A percentile compares a stretch with the other conserved stretches of the same genome.
Evolutionary conservation across 2,329 filamentous ascomycete species (phyloP).

Genomic region (Coniochaeta pulveracea): DNA sequence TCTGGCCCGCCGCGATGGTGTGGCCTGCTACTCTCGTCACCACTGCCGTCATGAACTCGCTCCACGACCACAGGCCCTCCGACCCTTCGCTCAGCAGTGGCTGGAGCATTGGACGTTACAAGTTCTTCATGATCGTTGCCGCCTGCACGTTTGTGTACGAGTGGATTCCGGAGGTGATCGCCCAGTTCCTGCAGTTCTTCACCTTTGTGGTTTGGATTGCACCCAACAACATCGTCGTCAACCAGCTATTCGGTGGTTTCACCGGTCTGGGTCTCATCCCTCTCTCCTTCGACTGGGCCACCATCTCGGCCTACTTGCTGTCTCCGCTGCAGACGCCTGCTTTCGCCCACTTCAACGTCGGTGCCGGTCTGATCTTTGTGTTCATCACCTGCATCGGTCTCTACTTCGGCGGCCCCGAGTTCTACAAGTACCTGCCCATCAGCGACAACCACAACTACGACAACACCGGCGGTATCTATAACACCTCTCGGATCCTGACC

Average conservation of each 20-base stretch:
- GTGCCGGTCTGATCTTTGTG: constrained; percentile 38
- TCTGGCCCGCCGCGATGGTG: constrained; percentile 48
- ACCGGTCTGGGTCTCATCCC: constrained; percentile 51
- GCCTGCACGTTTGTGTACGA: constrained; percentile 43
- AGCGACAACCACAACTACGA: constrained; percentile 41
- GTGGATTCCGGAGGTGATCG: constrained; percentile 52
- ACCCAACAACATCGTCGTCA: constrained; percentile 48
- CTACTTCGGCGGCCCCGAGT: constrained; percentile 35
- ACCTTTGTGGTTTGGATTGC: constrained; percentile 52
- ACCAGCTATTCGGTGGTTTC: constrained; percentile 53
- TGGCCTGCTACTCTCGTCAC: constrained; percentile 51
- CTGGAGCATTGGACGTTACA: constrained; percentile 47
- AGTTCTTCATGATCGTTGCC: constrained; percentile 43
- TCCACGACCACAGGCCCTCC: constrained; percentile 44
- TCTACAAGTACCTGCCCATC: constrained; percentile 32
- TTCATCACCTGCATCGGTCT: constrained; percentile 28
- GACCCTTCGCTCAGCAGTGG: constrained; percentile 32
- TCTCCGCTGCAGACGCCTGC: constrained; percentile 49
- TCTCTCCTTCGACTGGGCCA: constrained; percentile 56
- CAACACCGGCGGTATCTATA: constrained; percentile 32
- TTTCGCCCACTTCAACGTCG: constrained; percentile 49
- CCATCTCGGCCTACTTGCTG: constrained; percentile 42
- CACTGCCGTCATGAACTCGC: constrained; percentile 45
- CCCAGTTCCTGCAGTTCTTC: constrained; percentile 49
- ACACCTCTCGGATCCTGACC: constrained; percentile 32